Base-by-base conservation (phyloP, 495 filamentous ascomycete species). In the Tuber aestivum region DNA sequence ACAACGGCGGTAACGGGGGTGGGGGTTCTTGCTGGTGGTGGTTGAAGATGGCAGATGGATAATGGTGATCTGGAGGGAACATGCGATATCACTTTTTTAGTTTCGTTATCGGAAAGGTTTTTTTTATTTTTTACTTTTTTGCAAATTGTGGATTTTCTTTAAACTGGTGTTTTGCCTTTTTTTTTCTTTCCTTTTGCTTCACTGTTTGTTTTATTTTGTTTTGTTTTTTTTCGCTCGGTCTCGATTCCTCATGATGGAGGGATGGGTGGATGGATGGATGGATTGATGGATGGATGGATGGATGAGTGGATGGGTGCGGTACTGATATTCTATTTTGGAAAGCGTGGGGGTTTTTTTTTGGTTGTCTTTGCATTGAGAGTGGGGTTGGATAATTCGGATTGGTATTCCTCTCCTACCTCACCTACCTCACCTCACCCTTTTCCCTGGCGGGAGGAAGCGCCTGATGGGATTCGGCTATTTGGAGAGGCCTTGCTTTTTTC, bases 51-150 rank as follows among this genome's bases (percentile, higher is more conserved):
- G 56, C 56, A n/a, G 56, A 27, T 14, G 56, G 56, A 32, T 27
- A 61, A 61, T 61, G 56, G 56, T 61, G 56, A 61, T 61, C 56
- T 32, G 56, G n/a, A 61, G 56, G 56, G 56, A 61, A 61, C 56
- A 61, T 61, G 56, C 56, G 56, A 61, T 61, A 61, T 61, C 56
- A 61, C 56, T 61, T 61, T 61, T 61, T 61, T 32, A 2, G n/a
- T 27, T 61, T 32, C 56, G n/a, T 61, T 61, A 61, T 61, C 56
- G 56, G 56, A 61, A 61, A 8, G 23, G 10, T 20, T 45, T 0
- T 50, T 56, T 56, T 56, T 56, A 12, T 16, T 61, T 48, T 44
- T 48, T 61, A 27, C 56, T 61, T 61, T 61, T 61, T 61, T 32
- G 56, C 56, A 32, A 61, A 61, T 32, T 61, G 56, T 61, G 56